Base-by-base conservation (phyloP, 1,139 yeast genomes). In the Meyerozyma sp. region DNA sequence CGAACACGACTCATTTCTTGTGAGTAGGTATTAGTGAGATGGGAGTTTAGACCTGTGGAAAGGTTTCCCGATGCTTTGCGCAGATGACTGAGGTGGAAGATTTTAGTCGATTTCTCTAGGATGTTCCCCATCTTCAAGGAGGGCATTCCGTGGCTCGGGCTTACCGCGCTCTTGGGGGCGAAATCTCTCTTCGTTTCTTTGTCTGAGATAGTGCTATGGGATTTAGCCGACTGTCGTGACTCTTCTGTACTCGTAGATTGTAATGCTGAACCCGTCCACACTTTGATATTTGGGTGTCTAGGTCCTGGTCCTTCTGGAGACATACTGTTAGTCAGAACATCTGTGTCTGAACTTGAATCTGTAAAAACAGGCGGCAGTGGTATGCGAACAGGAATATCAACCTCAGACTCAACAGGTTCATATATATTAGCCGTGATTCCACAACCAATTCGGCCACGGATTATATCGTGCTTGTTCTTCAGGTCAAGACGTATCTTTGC, bases 1-100 rank as follows among this genome's bases (percentile, higher is more conserved):
- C 73, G 51, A 44, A 63, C 58, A 40, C 63, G 65, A 38, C 59
- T 64, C 18, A 67, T 68, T 40, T 62, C 71, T 39, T 58, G 59
- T 2, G 70, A 63, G 51, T 69, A 68, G 2, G 69, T 57, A 42
- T 62, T 62, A 35, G 60, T 49, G 44, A 42, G 56, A 21, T 42
- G 46, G 43, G 40, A 47, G 43, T 25, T 44, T 42, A 46, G 27
- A 46, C 45, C 40, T 30, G 34, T 13, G 20, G 20, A 13, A 8
- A 30, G 10, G 26, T 21, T 21, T 10, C 26, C 26, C 5, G 37
- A 18, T 34, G 26, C 25, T 3, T 21, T 34, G 10, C 37, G 37
- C 26, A 47, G 53, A 42, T 52, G 59, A 40, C 49, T 58, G 42
- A 67, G 51, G 41, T 66, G 72, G 44, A 68, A 67, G 6, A 67